Evolutionary conservation across 2,329 filamentous ascomycete species (phyloP).

Genomic region (Fusarium goolgardi): DNA sequence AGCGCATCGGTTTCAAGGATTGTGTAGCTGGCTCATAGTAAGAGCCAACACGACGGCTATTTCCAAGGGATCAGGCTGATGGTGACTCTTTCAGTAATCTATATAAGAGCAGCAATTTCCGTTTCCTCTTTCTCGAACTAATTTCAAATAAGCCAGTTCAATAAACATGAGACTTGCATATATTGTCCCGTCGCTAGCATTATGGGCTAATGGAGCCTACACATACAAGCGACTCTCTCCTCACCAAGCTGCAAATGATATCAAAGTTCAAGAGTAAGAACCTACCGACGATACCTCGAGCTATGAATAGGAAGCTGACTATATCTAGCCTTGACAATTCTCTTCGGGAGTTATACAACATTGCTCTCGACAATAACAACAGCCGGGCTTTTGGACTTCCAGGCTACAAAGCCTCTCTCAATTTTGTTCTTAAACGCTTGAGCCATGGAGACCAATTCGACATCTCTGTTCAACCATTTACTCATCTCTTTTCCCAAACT

Average conservation of each 20-base stretch:
- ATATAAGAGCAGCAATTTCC: neutral
- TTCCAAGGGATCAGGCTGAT: neutral
- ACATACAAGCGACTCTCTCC: constrained; percentile 20
- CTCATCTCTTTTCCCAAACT: constrained; percentile 27
- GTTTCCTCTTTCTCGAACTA: too few relatives aligned
- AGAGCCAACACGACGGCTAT: neutral
- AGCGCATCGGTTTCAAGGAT: neutral
- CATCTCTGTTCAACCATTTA: constrained; percentile 23
- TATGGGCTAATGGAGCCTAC: neutral
- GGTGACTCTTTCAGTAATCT: neutral
- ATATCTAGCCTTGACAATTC: constrained; percentile 5
- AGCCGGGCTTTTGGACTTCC: constrained; percentile 30
- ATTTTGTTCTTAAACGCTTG: constrained; percentile 15
- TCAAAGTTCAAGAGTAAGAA: constrained; percentile 24
- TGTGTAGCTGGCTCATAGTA: neutral
- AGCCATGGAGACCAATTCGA: constrained; percentile 7
- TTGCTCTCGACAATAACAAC: constrained; percentile 19
- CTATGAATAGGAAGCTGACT: neutral
- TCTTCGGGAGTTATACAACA: constrained; percentile 12
- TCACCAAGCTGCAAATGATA: constrained; percentile 11
- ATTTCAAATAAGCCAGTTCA: too few relatives aligned
- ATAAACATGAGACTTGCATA: constrained; percentile 10
- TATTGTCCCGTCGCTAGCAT: neutral
- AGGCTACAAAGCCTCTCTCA: constrained; percentile 31
- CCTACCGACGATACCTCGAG: fast-evolving